Conservation (phyloP, 805 yeast genomes). For the Lipomyces chichibuensis region DNA sequence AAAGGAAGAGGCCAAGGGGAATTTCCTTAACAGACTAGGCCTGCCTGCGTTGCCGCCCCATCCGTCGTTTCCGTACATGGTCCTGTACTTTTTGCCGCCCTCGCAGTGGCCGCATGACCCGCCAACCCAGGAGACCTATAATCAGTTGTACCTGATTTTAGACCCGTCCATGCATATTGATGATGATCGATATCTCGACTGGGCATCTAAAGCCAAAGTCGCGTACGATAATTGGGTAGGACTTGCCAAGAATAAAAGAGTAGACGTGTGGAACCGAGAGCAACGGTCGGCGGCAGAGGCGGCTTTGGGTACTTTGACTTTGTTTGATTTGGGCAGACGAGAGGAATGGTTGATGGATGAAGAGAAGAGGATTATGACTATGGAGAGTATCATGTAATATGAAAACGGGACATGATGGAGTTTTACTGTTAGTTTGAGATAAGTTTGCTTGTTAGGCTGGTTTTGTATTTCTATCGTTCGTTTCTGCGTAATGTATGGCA, state of each 20-base stretch:
- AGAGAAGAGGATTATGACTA: constrained; percentile 35
- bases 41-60: constrained; percentile 49
- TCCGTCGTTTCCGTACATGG: constrained; percentile 56
- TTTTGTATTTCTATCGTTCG: constrained; percentile 1
- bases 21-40: constrained; percentile 47
- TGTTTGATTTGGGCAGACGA: constrained; percentile 51
- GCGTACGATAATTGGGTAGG: constrained; percentile 54
- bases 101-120: constrained; percentile 57
- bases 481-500: background rate
- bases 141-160: constrained; percentile 43
- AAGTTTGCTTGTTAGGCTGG: background rate
- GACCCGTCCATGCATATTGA: constrained; percentile 34
- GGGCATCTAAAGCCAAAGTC: constrained; percentile 48
- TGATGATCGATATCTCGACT: constrained; percentile 39
- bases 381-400: constrained; percentile 22
- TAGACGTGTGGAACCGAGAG: constrained; percentile 53
- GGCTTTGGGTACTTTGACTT: constrained; percentile 47
- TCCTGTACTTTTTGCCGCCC: constrained; percentile 48
- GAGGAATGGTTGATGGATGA: constrained; percentile 48
- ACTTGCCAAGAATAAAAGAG: constrained; percentile 44
- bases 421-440: background rate
- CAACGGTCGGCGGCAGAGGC: constrained; percentile 52
- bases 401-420: background rate
- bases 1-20: constrained; percentile 44
- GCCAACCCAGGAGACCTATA: constrained; percentile 53